Conservation (phyloP, 2,329 filamentous ascomycete genomes). For the Akanthomyces dipterigenus region DNA sequence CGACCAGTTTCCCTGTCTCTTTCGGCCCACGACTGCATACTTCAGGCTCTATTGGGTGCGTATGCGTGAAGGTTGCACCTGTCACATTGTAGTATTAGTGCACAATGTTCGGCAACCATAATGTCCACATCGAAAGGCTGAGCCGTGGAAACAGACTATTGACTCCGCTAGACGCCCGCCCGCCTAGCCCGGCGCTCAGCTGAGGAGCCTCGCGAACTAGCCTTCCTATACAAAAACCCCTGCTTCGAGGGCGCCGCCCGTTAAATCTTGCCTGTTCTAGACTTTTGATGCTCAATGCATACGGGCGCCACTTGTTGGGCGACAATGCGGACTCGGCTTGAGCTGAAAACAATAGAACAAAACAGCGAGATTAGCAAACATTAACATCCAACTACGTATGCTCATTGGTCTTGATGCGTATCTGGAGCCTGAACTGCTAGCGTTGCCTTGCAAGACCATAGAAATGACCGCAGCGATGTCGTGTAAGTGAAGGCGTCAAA, state of each 20-base stretch:
- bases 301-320: background rate
- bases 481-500: background rate
- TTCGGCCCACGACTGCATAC: background rate
- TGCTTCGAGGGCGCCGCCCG: background rate
- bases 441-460: background rate
- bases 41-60: background rate
- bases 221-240: background rate
- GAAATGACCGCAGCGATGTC: background rate
- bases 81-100: background rate
- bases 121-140: background rate
- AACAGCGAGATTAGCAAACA: background rate
- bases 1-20: background rate
- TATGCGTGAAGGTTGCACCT: background rate
- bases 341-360: background rate
- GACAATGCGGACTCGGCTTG: constrained; percentile 3
- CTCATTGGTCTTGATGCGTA: background rate
- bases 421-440: background rate
- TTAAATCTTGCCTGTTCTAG: constrained; percentile 4
- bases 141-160: background rate
- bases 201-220: background rate
- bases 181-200: background rate
- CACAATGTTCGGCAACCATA: background rate
- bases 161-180: background rate
- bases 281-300: background rate
- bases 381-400: background rate